Evolutionary conservation across 495 filamentous ascomycete genomes (phyloP), one percentile per base, ranked within the genome.

Genomic region (Penicillium paradoxum): DNA sequence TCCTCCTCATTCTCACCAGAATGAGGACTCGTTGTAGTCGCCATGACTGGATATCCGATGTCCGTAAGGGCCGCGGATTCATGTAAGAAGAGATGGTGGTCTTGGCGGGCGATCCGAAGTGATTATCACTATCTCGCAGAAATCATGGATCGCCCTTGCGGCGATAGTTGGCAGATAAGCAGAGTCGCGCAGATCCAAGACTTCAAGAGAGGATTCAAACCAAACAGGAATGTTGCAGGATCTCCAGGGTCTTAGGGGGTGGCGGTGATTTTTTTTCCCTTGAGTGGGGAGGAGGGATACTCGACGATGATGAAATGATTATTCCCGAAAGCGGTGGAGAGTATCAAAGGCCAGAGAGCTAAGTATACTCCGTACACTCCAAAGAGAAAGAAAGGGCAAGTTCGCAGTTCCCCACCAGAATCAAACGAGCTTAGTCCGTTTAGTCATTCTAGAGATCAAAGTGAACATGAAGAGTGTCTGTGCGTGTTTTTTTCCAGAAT

Each of bases 1-100:
- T 75, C 73, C 43, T 75, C 72, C 39, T 74, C 72, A 50, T 58
- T 65, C 49, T 72, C 69, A 15, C 51, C 57, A 33, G 59, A 53
- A 59, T 57, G 55, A 46, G 53, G 46, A 37, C 58, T 49, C 13
- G 38, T 47, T 13, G 33, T 64, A 42, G 61, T 47, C 39, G 57
- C 55, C 57, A 66, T 64, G 49, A 49, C 40, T 56, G 33, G 22
- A 45, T 45, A 54, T 46, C 22, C 38, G 37, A 30, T 24, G 34
- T 36, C 25, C 40, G 45, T 30, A 39, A 48, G 21, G 27, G 36
- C 36, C 43, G 15, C 46, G 33, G 25, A 55, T 54, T 65, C 55
- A 66, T 66, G 60, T 63, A 63, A 58, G 51, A 55, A 53, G 40
- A 51, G 22, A 36, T 22, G 5, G 9, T 8, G 49, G 48, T 53